These are phyloP conservation scores for Lasiosphaeriaceae sp. DNA, from an alignment of 495 filamentous ascomycete genomes.

Conservation along the genomic window DNA sequence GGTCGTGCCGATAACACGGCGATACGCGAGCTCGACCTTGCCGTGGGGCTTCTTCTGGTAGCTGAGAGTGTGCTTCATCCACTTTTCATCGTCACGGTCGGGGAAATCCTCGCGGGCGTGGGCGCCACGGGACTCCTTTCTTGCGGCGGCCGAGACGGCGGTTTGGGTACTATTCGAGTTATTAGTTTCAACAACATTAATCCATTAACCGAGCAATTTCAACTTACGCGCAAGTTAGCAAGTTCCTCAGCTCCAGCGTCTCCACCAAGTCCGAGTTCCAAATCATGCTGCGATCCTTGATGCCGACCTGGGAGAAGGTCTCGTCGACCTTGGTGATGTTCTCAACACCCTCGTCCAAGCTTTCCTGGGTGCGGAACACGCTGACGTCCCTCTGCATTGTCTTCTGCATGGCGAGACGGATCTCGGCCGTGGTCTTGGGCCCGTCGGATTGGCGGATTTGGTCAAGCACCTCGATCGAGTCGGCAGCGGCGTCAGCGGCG, in stretches of 20 bases:
- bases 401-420: slow-evolving; percentile 93
- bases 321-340: slow-evolving; percentile 78
- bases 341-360: slow-evolving; percentile 75
- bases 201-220: not conserved
- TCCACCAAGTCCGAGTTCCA: slow-evolving; percentile 98
- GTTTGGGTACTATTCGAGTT: slow-evolving; percentile 66
- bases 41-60: slow-evolving; percentile 89
- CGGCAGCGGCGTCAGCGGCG: slow-evolving; percentile 77
- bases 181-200: not conserved
- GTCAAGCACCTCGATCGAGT: slow-evolving; percentile 83
- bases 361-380: slow-evolving; percentile 95
- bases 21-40: slow-evolving; percentile 71
- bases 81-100: slow-evolving; percentile 85
- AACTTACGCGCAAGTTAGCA: slow-evolving; percentile 89
- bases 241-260: slow-evolving; percentile 87
- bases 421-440: slow-evolving; percentile 78
- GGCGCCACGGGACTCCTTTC: slow-evolving; percentile 91
- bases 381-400: slow-evolving; percentile 95
- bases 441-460: slow-evolving; percentile 76
- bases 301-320: slow-evolving; percentile 75
- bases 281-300: slow-evolving; percentile 98
- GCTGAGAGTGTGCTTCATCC: slow-evolving; percentile 98
- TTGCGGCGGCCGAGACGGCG: slow-evolving; percentile 74
- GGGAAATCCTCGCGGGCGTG: slow-evolving; percentile 95
- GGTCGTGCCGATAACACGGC: slow-evolving; percentile 70